These are phyloP conservation scores for Backusella mclennaniae DNA, from an alignment of 192 early-diverging fungal species.

Conservation along the genomic window DNA sequence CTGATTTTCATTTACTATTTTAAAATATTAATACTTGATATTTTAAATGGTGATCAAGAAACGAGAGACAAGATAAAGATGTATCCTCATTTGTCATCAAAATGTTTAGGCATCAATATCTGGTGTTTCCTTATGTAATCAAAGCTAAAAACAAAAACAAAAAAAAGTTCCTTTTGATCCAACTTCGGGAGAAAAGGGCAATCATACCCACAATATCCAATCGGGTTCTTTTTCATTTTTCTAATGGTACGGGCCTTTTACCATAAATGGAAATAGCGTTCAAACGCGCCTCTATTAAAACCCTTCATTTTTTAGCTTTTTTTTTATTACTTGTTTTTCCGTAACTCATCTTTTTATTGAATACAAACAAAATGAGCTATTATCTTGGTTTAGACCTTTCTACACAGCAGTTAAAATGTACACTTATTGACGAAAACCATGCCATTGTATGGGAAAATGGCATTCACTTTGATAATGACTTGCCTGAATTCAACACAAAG, in stretches of 20 bases:
- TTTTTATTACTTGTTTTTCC: background rate
- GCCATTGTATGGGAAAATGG: conserved; percentile 44
- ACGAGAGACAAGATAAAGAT: too few species aligned
- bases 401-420: conserved; percentile 75
- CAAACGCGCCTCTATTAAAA: background rate
- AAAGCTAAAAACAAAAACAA: background rate
- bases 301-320: background rate
- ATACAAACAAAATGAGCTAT: background rate
- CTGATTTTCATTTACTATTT: too few species aligned
- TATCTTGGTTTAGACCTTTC: conserved; percentile 74
- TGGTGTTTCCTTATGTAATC: background rate
- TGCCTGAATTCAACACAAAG: conserved; percentile 54
- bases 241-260: background rate
- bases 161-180: background rate
- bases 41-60: too few species aligned
- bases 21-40: too few species aligned
- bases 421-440: conserved; percentile 41
- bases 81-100: too few species aligned
- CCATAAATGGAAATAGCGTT: background rate
- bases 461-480: conserved; percentile 61
- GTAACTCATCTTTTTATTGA: background rate
- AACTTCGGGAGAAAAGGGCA: background rate
- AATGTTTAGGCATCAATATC: too few species aligned
- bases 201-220: background rate
- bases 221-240: background rate